Conservation (phyloP, 352 stramenopile species). For the Pythium sukuiense region DNA sequence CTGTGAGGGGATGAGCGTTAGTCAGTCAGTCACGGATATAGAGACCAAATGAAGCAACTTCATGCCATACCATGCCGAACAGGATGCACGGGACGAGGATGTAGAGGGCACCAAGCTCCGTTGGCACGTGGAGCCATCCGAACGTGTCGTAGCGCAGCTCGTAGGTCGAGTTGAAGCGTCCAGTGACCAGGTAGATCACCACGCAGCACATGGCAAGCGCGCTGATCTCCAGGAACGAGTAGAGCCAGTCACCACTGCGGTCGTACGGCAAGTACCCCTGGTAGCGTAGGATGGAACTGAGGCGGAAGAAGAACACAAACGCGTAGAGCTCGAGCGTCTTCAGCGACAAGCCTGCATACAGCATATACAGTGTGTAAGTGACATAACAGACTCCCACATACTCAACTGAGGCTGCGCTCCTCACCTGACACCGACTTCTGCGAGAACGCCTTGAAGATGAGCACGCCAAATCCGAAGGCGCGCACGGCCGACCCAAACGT, state of each 20-base stretch:
- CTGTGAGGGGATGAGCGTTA: conserved; percentile 54
- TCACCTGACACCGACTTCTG: conserved; percentile 84
- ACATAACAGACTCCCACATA: not conserved
- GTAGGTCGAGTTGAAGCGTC: conserved; percentile 95
- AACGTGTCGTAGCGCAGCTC: conserved; percentile 96
- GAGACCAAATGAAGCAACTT: conserved; percentile 8
- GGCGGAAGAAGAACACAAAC: conserved; percentile 96
- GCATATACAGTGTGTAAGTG: conserved; percentile 5
- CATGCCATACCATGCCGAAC: conserved; percentile 71
- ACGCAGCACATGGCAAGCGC: conserved; percentile 85
- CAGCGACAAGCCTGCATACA: conserved; percentile 88
- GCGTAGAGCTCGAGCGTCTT: conserved; percentile 98
- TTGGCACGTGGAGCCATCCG: conserved; percentile 87
- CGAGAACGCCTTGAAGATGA: conserved; percentile 95
- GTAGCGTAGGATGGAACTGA: conserved; percentile 97
- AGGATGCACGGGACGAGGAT: conserved; percentile 88
- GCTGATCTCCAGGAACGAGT: conserved; percentile 95
- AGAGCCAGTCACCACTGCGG: conserved; percentile 97
- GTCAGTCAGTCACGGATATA: conserved; percentile 58
- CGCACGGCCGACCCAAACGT: conserved; percentile 90
- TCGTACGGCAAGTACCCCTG: conserved; percentile 95
- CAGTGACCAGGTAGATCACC: conserved; percentile 91
- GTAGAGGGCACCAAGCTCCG: conserved; percentile 82
- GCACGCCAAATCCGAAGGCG: conserved; percentile 90
- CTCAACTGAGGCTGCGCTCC: not conserved